These are phyloP conservation scores for Albizia julibrissin DNA, from an alignment of 306 rosid genomes.

Conservation along the genomic window DNA sequence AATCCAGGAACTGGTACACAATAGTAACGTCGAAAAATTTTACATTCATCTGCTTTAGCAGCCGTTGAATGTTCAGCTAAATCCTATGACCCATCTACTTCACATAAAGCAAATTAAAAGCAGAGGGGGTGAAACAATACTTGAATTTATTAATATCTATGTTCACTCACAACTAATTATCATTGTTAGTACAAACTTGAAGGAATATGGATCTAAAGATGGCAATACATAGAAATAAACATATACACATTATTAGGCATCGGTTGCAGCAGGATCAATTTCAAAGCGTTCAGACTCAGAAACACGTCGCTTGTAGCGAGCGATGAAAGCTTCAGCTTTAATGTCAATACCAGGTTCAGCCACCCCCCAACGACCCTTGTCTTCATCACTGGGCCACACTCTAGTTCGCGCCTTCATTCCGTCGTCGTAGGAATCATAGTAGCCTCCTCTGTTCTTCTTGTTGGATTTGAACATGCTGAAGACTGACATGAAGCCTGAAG, in stretches of 20 bases:
- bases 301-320: slow-evolving; percentile 34
- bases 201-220: not conserved
- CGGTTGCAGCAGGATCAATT: slow-evolving; percentile 16
- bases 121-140: not conserved
- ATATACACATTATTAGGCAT: not conserved
- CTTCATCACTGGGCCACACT: slow-evolving; percentile 68
- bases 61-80: not conserved
- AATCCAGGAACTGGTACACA: slow-evolving; percentile 28
- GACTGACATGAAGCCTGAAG: slow-evolving; percentile 41
- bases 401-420: slow-evolving; percentile 3
- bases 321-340: slow-evolving; percentile 57
- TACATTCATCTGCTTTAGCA: not conserved
- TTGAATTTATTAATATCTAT: not conserved
- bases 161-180: not conserved
- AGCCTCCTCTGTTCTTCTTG: slow-evolving; percentile 36
- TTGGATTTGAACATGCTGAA: slow-evolving; percentile 52
- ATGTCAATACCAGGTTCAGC: slow-evolving; percentile 67
- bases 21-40: too few relatives aligned
- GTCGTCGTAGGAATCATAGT: slow-evolving; percentile 13
- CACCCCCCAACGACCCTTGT: slow-evolving; percentile 46
- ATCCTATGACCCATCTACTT: not conserved
- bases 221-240: not conserved
- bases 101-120: not conserved
- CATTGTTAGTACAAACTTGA: slow-evolving; percentile 13
- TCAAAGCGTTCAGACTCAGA: slow-evolving; percentile 44